These are phyloP conservation scores for Xylariomycetidae sp. DNA, from an alignment of 2,329 filamentous ascomycete genomes.

Conservation along the genomic window DNA sequence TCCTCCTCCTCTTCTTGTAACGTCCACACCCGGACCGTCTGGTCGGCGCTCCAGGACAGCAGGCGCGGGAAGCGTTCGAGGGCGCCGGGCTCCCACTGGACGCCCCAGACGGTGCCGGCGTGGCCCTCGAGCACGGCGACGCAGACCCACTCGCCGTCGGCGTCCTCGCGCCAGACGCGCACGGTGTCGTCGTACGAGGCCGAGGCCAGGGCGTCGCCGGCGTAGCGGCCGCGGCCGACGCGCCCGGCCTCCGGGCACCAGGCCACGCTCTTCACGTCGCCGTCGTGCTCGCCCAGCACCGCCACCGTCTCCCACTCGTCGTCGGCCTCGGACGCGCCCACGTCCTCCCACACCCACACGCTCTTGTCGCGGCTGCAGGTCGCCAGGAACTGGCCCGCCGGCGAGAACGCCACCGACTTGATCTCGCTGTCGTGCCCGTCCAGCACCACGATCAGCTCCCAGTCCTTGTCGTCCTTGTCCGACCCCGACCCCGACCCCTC, in stretches of 20 bases:
- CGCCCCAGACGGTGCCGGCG: conserved; percentile 79
- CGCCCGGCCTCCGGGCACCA: conserved; percentile 72
- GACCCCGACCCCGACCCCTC: conserved; percentile 31
- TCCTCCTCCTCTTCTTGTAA: conserved; percentile 49
- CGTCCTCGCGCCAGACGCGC: conserved; percentile 81
- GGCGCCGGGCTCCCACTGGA: conserved; percentile 60
- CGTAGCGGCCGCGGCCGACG: conserved; percentile 40
- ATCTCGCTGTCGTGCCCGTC: conserved; percentile 96
- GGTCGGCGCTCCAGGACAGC: conserved; percentile 80
- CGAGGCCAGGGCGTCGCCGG: conserved; percentile 72
- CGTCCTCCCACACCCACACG: conserved; percentile 98
- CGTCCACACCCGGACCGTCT: conserved; percentile 73
- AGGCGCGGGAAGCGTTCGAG: conserved; percentile 53
- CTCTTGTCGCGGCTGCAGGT: conserved; percentile 90
- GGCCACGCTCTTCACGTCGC: conserved; percentile 87
- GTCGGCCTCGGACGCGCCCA: conserved; percentile 64
- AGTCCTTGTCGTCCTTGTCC: conserved; percentile 68
- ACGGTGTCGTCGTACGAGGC: conserved; percentile 94
- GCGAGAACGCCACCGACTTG: conserved; percentile 69
- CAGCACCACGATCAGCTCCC: conserved; percentile 85
- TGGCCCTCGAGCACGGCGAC: conserved; percentile 78
- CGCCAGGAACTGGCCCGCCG: conserved; percentile 71
- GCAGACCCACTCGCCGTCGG: conserved; percentile 86
- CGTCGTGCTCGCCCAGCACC: conserved; percentile 88
- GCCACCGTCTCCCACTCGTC: conserved; percentile 97